Base-by-base conservation (phyloP, 306 rosid species). In the Acacia confusa region DNA sequence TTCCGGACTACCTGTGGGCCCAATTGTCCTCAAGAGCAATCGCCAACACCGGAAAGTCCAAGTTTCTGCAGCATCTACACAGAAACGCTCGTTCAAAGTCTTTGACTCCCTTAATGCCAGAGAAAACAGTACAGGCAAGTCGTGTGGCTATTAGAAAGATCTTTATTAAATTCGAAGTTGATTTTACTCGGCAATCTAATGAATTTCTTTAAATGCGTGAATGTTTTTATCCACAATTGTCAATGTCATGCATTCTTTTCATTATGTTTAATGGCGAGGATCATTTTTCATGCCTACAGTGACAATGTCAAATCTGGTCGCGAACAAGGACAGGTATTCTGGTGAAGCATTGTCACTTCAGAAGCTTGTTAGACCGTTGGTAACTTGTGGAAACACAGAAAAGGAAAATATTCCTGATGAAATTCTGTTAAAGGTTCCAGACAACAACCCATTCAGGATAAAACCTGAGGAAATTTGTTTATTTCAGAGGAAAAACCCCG, bases 401-500 rank as follows among this genome's bases (percentile, higher is more conserved):
- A 76, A 64, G 20, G 70, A 79, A 25, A 9, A 28, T 30, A 50
- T n/a, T 64, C 44, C 73, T 24, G 73, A 67, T 41, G 45, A 67
- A 76, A 57, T 76, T 67, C 79, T 80, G 14, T 68, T 87, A 44
- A 90, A 82, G 92, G 85, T 86, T 87, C 94, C 93, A 19, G 81
- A 82, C 83, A 91, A 91, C 91, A 95, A 95, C 47, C 99, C 99
- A 60, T 95, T 95, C 84, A 90, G 77, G 91, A 88, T 88, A 78
- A 88, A 81, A 83, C 75, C 60, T 0, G 84, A 86, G 65, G 96
- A 88, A 60, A 63, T 25, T 69, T 70, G 48, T 40, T 74, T 81
- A n/a, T 78, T 80, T 79, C 85, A 66, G 64, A 52, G 48, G 40
- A 77, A 63, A 24, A 82, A 86, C 55, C 79, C 43, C 28, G 25